Base-by-base conservation (phyloP, 768 basidiomycete species). In the Rhodotorula kratochvilovae region DNA sequence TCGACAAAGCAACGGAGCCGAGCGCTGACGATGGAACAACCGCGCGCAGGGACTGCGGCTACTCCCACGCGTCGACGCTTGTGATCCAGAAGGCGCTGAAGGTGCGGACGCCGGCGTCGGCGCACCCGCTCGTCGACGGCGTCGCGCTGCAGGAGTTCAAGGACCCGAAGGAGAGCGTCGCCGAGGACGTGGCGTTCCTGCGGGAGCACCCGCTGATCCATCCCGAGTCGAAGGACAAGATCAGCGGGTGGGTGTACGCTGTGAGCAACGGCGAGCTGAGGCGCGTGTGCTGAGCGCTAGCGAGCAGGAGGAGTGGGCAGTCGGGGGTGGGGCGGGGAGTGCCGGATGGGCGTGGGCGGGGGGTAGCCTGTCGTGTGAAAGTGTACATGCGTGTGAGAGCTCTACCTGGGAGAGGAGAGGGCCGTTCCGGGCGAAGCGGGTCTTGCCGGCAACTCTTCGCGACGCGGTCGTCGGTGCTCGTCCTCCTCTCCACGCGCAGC, bases 171-270 rank as follows among this genome's bases (percentile, higher is more conserved):
- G 35, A 43, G 56, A 59, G 57, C 48, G 65, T 66, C 4, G 12
- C 46, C 35, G 57, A 58, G 56, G 65, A 66, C 36, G 65, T 66
- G n/a, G 65, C 23, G 57, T 66, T 50, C 57, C 43, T 66, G 56
- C 33, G 65, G 15, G 46, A 57, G 39, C 36, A 59, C 57, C 57
- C 65, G 46, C 65, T 66, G 1, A 23, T 66, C 5, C 65, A 66
- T 29, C 65, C 65, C 35, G 65, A 66, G 6, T 42, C 36, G 36
- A 58, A 36, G 56, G 48, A 59, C 36, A 58, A 29, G 56, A 59
- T 66, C 36, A 29, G 27, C 23, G 65, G 65, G 27, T 66, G 65
- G 65, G 58, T 51, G 35, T 66, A 66, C 64, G 25, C n/a, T n/a
- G 66, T 46, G n/a, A n/a, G 13, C 54, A 58, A 29, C 19, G 60